Percentiles rank a stretch among this genome's conserved stretches.
phyloP scores from a whole-genome alignment of 108 stramenopile genomes.

The Nannochloropsis oceanica region DNA sequence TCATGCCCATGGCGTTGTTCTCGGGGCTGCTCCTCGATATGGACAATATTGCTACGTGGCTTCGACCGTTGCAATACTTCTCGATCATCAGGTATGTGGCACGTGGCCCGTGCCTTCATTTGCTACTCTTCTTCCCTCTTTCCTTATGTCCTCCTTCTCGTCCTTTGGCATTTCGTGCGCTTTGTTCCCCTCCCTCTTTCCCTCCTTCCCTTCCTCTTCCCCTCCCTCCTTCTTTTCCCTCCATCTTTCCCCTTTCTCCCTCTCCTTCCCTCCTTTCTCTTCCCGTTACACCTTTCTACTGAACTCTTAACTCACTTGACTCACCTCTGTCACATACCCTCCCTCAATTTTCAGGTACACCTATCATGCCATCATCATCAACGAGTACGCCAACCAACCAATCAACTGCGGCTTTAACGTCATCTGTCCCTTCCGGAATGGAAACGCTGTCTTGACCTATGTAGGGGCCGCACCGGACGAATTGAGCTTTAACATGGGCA shows the following conservation, averaged over 20 bases:
- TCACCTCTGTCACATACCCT: neutral
- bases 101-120: neutral
- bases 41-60: conserved; percentile 1
- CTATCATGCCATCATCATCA: neutral
- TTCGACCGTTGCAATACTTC: neutral
- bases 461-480: neutral
- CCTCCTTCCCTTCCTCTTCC: neutral
- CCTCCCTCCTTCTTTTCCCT: neutral
- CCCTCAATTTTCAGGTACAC: neutral
- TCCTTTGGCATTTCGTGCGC: neutral
- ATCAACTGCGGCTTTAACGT: neutral
- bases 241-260: neutral
- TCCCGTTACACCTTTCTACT: neutral
- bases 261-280: neutral
- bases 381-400: neutral
- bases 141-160: neutral
- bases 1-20: conserved; percentile 20
- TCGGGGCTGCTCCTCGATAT: conserved; percentile 20
- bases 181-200: neutral
- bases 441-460: neutral
- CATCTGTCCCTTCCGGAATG: conserved; percentile 1
- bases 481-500: neutral
- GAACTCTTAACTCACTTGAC: neutral
- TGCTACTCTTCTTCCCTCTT: too few relatives aligned
- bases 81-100: conserved; percentile 6